phyloP scores from a whole-genome alignment of 768 basidiomycete genomes.

The Leccinum aurantiacum region DNA sequence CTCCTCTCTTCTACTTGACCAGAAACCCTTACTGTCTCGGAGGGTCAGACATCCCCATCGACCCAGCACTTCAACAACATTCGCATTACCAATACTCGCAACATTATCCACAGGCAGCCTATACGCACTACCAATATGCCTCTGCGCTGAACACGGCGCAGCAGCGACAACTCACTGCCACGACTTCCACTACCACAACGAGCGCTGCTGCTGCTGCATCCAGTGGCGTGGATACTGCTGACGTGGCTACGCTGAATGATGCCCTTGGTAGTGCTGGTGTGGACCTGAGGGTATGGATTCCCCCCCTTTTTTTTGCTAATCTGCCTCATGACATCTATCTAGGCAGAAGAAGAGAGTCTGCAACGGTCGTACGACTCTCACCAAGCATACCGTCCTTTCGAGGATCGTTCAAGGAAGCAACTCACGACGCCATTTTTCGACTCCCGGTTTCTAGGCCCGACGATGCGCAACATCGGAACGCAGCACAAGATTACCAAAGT shows the following conservation, averaged over 20 bases:
- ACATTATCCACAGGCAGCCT: constrained; percentile 38
- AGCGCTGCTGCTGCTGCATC: constrained; percentile 24
- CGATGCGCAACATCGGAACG: constrained; percentile 65
- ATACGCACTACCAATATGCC: constrained; percentile 46
- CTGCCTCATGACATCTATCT: constrained; percentile 4
- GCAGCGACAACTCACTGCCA: constrained; percentile 27
- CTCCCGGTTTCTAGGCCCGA: constrained; percentile 58
- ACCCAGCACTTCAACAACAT: constrained; percentile 67
- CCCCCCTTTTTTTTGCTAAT: not conserved
- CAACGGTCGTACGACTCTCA: constrained; percentile 66
- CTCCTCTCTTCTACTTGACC: constrained; percentile 1
- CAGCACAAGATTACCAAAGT: constrained; percentile 68
- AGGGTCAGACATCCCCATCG: constrained; percentile 57
- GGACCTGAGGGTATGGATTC: constrained; percentile 63
- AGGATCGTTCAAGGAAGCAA: constrained; percentile 81
- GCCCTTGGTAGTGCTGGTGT: constrained; percentile 86
- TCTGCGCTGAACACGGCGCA: constrained; percentile 25
- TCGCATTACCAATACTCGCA: constrained; percentile 46
- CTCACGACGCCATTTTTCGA: constrained; percentile 70
- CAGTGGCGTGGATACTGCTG: constrained; percentile 56
- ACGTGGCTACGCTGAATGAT: constrained; percentile 79
- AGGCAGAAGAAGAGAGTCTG: constrained; percentile 87
- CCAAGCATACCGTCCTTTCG: constrained; percentile 61
- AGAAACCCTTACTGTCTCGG: not conserved
- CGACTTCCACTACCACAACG: constrained; percentile 20